Evolutionary conservation across 2,329 filamentous ascomycete species (phyloP).

Genomic region (Xylaria sp.): DNA sequence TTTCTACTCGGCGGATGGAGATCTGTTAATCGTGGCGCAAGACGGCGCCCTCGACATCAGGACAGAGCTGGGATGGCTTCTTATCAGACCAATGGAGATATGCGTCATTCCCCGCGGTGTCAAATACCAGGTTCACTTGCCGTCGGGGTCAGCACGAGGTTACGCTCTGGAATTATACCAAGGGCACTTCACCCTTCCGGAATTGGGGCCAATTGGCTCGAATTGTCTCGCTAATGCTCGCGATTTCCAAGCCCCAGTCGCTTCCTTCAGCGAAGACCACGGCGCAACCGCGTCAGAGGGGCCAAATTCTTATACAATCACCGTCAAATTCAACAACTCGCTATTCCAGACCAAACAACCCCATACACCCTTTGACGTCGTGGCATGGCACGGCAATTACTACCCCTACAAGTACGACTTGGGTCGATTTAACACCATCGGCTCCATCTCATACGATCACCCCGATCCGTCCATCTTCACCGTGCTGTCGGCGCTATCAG

Average conservation of each 20-base stretch:
- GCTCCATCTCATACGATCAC: conserved; percentile 70
- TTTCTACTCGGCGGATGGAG: conserved; percentile 78
- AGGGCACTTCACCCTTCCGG: conserved; percentile 66
- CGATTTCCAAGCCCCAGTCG: conserved; percentile 70
- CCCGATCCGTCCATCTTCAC: conserved; percentile 73
- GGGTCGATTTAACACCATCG: conserved; percentile 70
- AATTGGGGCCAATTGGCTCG: conserved; percentile 67
- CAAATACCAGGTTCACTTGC: conserved; percentile 66
- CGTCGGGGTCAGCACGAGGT: conserved; percentile 54
- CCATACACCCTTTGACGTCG: conserved; percentile 72
- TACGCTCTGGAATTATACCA: conserved; percentile 70
- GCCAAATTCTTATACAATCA: conserved; percentile 51
- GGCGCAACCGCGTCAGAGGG: conserved; percentile 42
- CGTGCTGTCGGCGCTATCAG: conserved; percentile 61
- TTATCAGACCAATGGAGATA: conserved; percentile 71
- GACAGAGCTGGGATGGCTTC: conserved; percentile 69
- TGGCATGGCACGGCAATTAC: conserved; percentile 75
- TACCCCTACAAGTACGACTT: conserved; percentile 75
- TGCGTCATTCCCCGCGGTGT: conserved; percentile 70
- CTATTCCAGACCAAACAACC: conserved; percentile 65
- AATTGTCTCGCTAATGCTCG: conserved; percentile 67
- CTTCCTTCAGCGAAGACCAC: conserved; percentile 62
- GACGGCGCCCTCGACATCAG: conserved; percentile 69
- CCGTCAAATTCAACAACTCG: conserved; percentile 65
- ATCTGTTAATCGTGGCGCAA: conserved; percentile 71